A percentile compares a stretch with the other conserved stretches of the same genome.
Evolutionary conservation across 1,139 yeast species (phyloP).

Genomic region (Protomyces inouyei): DNA sequence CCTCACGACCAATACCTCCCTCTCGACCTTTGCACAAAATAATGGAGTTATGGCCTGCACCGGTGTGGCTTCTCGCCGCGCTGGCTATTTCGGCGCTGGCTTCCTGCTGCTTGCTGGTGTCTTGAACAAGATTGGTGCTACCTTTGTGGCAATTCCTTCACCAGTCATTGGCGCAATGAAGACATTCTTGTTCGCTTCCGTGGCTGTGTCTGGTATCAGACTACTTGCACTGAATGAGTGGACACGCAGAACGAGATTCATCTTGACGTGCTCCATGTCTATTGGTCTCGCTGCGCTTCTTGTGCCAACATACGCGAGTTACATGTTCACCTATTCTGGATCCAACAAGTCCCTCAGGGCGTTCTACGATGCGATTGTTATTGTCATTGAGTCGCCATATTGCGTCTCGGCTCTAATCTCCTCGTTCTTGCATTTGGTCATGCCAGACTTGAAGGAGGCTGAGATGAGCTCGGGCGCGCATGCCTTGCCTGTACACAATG

Average conservation of each 20-base stretch:
- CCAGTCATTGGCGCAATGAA: conserved; percentile 93
- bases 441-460: conserved; percentile 69
- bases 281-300: conserved; percentile 77
- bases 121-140: conserved; percentile 84
- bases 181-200: conserved; percentile 78
- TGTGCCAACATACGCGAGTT: conserved; percentile 68
- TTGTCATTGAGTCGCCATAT: conserved; percentile 83
- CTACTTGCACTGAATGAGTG: conserved; percentile 67
- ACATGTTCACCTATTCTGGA: conserved; percentile 73
- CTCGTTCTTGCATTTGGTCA: conserved; percentile 59
- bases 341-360: conserved; percentile 59
- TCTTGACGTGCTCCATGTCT: conserved; percentile 67
- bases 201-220: conserved; percentile 81
- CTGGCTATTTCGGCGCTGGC: conserved; percentile 86
- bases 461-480: neutral
- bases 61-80: conserved; percentile 78
- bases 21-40: conserved; percentile 86
- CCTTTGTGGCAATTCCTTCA: conserved; percentile 75
- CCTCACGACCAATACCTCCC: conserved; percentile 56
- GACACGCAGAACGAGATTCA: conserved; percentile 82
- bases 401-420: conserved; percentile 79
- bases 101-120: conserved; percentile 79
- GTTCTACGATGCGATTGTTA: conserved; percentile 69
- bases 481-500: neutral
- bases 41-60: conserved; percentile 90